Evolutionary conservation across 2,329 filamentous ascomycete genomes (phyloP).

Genomic region (Septoria linicola): DNA sequence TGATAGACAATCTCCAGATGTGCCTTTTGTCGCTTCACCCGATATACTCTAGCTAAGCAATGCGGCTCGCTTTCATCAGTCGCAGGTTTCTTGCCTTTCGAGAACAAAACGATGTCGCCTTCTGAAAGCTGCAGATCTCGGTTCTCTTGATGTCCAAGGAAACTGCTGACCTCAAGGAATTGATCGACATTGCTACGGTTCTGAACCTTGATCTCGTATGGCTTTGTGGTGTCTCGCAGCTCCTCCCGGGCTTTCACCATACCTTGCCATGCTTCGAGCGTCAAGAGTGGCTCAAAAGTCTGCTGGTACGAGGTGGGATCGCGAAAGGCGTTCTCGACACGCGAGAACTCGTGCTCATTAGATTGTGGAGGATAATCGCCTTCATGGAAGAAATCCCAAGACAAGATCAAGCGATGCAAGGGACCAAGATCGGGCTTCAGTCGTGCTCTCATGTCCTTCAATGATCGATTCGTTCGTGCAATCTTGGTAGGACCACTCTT

Average conservation of each 20-base stretch:
- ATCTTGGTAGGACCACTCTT: slow-evolving; percentile 78
- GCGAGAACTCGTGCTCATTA: slow-evolving; percentile 67
- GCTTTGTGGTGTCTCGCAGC: slow-evolving; percentile 61
- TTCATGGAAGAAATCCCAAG: slow-evolving; percentile 92
- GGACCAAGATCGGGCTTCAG: slow-evolving; percentile 83
- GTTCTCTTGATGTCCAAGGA: slow-evolving; percentile 68
- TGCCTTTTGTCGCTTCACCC: slow-evolving; percentile 76
- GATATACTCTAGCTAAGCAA: slow-evolving; percentile 81
- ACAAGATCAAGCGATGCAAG: slow-evolving; percentile 80
- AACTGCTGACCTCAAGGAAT: slow-evolving; percentile 87
- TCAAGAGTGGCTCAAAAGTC: slow-evolving; percentile 85
- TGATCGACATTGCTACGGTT: slow-evolving; percentile 88
- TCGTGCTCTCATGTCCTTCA: slow-evolving; percentile 91
- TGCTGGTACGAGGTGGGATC: slow-evolving; percentile 78
- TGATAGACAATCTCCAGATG: slow-evolving; percentile 83
- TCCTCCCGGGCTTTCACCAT: slow-evolving; percentile 91
- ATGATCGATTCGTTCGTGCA: slow-evolving; percentile 72
- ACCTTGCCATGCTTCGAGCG: slow-evolving; percentile 93
- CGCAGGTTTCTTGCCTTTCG: slow-evolving; percentile 70
- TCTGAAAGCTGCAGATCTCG: slow-evolving; percentile 73
- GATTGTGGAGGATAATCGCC: slow-evolving; percentile 79
- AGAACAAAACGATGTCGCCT: slow-evolving; percentile 86
- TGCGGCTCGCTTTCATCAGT: slow-evolving; percentile 65
- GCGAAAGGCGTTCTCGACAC: slow-evolving; percentile 74
- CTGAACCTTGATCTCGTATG: slow-evolving; percentile 83